These are phyloP conservation scores for Xylariaceae sp. DNA, from an alignment of 2,329 filamentous ascomycete species.

Conservation along the genomic window DNA sequence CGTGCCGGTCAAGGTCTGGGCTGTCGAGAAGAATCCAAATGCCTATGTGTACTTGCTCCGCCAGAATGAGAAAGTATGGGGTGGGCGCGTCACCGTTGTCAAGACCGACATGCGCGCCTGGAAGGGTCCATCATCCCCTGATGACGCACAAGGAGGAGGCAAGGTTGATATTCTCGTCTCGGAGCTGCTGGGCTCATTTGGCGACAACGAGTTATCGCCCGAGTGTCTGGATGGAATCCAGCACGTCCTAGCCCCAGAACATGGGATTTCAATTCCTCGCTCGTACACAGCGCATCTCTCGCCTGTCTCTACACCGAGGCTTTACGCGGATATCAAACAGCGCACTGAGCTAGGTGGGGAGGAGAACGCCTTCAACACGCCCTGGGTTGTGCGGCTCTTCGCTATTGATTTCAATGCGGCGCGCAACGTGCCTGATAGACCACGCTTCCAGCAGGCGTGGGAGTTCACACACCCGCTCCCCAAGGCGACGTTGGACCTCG, in stretches of 20 bases:
- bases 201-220: slow-evolving; percentile 93
- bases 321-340: slow-evolving; percentile 74
- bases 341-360: slow-evolving; percentile 58
- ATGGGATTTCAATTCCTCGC: slow-evolving; percentile 89
- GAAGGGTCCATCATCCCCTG: slow-evolving; percentile 66
- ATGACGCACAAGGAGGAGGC: slow-evolving; percentile 46
- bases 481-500: slow-evolving; percentile 49
- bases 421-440: slow-evolving; percentile 47
- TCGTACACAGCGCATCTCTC: slow-evolving; percentile 92
- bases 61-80: slow-evolving; percentile 82
- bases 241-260: slow-evolving; percentile 69
- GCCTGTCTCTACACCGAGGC: slow-evolving; percentile 83
- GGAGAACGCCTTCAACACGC: slow-evolving; percentile 75
- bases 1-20: slow-evolving; percentile 81
- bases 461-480: slow-evolving; percentile 75
- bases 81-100: slow-evolving; percentile 74
- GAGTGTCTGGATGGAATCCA: slow-evolving; percentile 97
- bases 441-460: slow-evolving; percentile 73
- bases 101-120: slow-evolving; percentile 97
- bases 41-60: slow-evolving; percentile 89
- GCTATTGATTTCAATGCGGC: slow-evolving; percentile 82
- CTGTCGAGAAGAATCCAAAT: slow-evolving; percentile 97
- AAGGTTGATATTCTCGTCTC: slow-evolving; percentile 91
- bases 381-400: slow-evolving; percentile 91
- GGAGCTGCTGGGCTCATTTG: slow-evolving; percentile 91